Evolutionary conservation across 805 yeast genomes (phyloP), one percentile per base, ranked within the genome.

Genomic region (Grigorovia humatica): DNA sequence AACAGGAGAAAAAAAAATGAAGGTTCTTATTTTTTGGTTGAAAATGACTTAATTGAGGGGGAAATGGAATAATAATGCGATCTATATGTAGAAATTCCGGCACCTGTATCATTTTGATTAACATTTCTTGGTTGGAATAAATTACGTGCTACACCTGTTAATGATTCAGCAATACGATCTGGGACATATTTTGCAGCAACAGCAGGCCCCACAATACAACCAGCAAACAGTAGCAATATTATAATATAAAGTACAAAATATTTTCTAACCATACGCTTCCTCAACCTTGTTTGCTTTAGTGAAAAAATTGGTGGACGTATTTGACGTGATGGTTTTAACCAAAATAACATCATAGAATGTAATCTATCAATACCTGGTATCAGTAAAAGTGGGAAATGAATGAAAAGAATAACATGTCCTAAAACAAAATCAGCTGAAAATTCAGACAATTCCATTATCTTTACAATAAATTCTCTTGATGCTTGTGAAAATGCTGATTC

Each of bases 231-330:
- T 47, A 80, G 64, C 60, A 93, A 71, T 55, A 93, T 73, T 51
- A 73, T 59, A 62, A 87, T 81, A 79, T 82, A 93, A 67, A 93
- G 74, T 15, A 85, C 71, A 57, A 95, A 82, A 76, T 93, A 93
- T 73, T 88, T 89, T 72, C 86, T 82, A 43, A 93, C 95, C 95
- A 93, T 91, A 76, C 98, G 84, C 83, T 84, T 88, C 70, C 99
- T 84, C 70, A 90, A 81, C 74, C 88, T 84, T 54, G 95, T 90
- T 75, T 91, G 98, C 74, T 93, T 93, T 74, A 91, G 76, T 18
- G 97, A 88, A 74, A 88, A 89, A 68, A 93, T 88, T 61, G 98
- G 98, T 57, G 96, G 97, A 72, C 97, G 85, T 66, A 91, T 90
- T 74, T 88, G 95, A 74, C 95, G 85, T 54, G 91, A 77, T 52